Conservation (phyloP, 768 basidiomycete species). For the Brasilioporus rufonigricans region DNA sequence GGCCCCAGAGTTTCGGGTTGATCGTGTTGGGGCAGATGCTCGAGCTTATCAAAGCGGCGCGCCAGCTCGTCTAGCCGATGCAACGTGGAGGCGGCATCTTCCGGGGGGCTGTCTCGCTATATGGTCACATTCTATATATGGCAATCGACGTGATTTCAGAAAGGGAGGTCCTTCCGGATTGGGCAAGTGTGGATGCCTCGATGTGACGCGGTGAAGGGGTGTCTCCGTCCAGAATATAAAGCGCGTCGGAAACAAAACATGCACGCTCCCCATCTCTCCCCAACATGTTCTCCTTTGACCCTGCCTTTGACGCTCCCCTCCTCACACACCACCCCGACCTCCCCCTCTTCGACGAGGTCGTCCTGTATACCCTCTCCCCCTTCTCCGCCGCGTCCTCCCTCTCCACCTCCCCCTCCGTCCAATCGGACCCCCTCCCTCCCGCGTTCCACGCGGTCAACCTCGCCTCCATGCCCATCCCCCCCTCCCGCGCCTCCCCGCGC, state of each 20-base stretch:
- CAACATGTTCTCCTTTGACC: constrained; percentile 21
- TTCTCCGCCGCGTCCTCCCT: not conserved
- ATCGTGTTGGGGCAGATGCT: constrained; percentile 43
- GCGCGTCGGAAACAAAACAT: constrained; percentile 8
- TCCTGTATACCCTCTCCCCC: constrained; percentile 2
- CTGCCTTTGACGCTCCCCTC: not conserved
- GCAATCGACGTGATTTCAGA: constrained; percentile 29
- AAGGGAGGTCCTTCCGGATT: constrained; percentile 17
- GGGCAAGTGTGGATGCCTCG: constrained; percentile 9
- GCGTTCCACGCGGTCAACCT: constrained; percentile 14
- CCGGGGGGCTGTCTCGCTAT: constrained; percentile 10
- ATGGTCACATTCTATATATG: constrained; percentile 13
- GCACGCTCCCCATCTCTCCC: not conserved
- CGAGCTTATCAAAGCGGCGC: constrained; percentile 35
- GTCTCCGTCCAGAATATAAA: constrained; percentile 24
- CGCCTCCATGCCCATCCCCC: constrained; percentile 31
- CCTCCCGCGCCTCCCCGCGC: constrained; percentile 26
- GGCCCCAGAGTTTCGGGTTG: constrained; percentile 46
- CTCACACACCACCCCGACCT: too few species aligned
- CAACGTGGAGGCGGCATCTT: constrained; percentile 25
- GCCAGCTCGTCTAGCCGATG: not conserved
- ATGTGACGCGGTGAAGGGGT: constrained; percentile 30
- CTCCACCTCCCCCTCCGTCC: constrained; percentile 11
- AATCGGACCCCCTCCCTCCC: not conserved
- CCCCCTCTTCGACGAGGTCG: constrained; percentile 21